A percentile compares a stretch with the other conserved stretches of the same genome.
Evolutionary conservation across 345 rosid genomes (phyloP).

Genomic region (Citrus sp.): DNA sequence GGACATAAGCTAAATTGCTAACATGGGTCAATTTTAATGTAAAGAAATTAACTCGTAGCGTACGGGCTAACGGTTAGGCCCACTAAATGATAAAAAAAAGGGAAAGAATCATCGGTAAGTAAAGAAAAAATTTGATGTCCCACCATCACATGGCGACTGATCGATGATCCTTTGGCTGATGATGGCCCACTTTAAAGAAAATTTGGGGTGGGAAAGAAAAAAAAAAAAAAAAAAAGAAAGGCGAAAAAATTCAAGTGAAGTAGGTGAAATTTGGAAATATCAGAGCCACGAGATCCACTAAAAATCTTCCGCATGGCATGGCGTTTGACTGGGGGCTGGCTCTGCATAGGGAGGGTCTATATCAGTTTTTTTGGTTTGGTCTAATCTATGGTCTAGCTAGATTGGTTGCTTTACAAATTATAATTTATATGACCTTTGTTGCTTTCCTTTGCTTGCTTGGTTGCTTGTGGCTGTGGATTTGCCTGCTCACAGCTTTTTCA

Average conservation of each 20-base stretch:
- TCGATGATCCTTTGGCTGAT: not conserved
- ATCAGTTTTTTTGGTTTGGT: no score
- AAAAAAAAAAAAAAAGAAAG: no score
- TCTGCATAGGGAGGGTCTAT: not conserved
- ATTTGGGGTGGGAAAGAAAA: not conserved
- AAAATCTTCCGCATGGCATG: conserved; percentile 18
- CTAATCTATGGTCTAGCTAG: no score
- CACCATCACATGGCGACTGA: conserved; percentile 28
- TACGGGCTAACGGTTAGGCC: conserved; percentile 10
- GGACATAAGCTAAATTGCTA: not conserved
- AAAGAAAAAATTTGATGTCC: conserved; percentile 1
- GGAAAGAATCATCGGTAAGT: not conserved
- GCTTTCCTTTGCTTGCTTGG: no score
- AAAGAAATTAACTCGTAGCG: not conserved
- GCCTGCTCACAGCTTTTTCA: no score
- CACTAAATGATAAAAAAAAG: conserved; percentile 6
- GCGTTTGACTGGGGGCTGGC: no score
- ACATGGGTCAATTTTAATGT: not conserved
- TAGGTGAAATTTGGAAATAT: conserved; percentile 20
- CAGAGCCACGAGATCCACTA: conserved; percentile 4
- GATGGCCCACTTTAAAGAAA: conserved; percentile 12
- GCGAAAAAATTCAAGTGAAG: not conserved
- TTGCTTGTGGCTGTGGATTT: no score
- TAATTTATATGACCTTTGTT: no score
- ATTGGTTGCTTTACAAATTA: no score